Base-by-base conservation (phyloP, 2,329 filamentous ascomycete genomes). In the Gaeumannomyces tritici region DNA sequence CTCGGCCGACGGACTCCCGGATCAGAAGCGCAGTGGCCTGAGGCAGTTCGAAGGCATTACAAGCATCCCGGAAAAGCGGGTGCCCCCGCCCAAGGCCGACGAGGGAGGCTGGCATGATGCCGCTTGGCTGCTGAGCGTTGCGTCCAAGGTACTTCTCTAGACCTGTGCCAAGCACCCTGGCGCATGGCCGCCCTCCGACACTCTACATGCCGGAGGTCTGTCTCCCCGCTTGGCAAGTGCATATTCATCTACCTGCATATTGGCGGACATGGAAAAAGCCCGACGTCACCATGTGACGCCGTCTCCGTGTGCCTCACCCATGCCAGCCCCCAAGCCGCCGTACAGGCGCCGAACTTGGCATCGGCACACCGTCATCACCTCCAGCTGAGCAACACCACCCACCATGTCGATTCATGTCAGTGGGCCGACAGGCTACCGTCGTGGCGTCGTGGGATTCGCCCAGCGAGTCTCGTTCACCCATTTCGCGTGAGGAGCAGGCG, bases 41-140 rank as follows among this genome's bases (percentile, higher is more conserved):
- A 70, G 73, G 51, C 73, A 76, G 59, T 73, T 76, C 29, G 77
- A 77, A 66, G 77, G 76, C 56, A 71, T 78, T 61, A 72, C 75
- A 3, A 74, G 70, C 33, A 63, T 71, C n/a, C 70, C 76, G 0
- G 76, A 79, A 59, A 79, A 82, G 59, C 73, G 73, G 12, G 74
- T 86, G 54, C 77, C 78, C 26, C 76, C 80, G 13, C 70, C 82
- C 70, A 79, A 79, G 55, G 75, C 78, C 11, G 80, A 87, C 61
- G 80, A 83, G 56, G 84, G 83, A 21, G 81, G 81, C 11, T 89
- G 86, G 86, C 80, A 83, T 63, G 87, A 89, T 72, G 86, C 85
- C 29, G 85, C 85, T 21, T 89, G 86, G 87, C 72, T 89, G 58
- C 73, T 89, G 62, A 86, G 80, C 65, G 84, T 89, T 65, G 86